phyloP scores from a whole-genome alignment of 2,329 filamentous ascomycete species.

The Xylaria sp. region DNA sequence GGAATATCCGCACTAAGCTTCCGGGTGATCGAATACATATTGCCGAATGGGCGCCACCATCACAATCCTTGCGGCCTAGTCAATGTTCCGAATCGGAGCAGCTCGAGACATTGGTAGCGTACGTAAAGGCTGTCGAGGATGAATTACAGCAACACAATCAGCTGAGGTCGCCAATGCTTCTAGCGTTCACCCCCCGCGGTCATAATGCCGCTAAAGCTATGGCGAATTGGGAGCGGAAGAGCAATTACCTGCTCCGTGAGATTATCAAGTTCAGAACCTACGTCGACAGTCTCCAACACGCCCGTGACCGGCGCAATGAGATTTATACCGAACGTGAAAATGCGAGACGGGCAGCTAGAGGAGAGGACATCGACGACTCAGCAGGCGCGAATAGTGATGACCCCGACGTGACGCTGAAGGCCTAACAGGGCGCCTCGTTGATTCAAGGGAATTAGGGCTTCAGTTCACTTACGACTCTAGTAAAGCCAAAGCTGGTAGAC shows the following conservation, averaged over 20 bases:
- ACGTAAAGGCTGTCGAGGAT: constrained; percentile 84
- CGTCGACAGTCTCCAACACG: constrained; percentile 80
- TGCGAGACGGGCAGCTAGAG: constrained; percentile 55
- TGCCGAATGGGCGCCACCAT: constrained; percentile 86
- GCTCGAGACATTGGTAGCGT: constrained; percentile 72
- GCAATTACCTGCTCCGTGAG: constrained; percentile 85
- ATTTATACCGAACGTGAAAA: constrained; percentile 69
- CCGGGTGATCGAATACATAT: constrained; percentile 86
- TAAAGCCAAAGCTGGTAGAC: neutral
- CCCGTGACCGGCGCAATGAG: constrained; percentile 70
- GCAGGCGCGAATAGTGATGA: constrained; percentile 25
- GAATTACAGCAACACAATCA: constrained; percentile 89
- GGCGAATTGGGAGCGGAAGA: constrained; percentile 97
- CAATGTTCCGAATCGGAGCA: constrained; percentile 81
- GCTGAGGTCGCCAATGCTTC: constrained; percentile 81
- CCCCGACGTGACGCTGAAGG: constrained; percentile 28
- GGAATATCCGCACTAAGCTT: constrained; percentile 66
- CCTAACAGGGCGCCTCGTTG: constrained; percentile 15
- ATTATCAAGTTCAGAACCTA: constrained; percentile 98
- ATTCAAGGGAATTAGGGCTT: neutral
- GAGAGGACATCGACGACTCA: constrained; percentile 50
- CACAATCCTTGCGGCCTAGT: constrained; percentile 87
- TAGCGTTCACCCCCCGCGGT: constrained; percentile 86
- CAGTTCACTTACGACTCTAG: neutral
- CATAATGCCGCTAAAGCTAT: constrained; percentile 83